Evolutionary conservation across 495 filamentous ascomycete genomes (phyloP).

Genomic region (Penicillium atrosanguineum): DNA sequence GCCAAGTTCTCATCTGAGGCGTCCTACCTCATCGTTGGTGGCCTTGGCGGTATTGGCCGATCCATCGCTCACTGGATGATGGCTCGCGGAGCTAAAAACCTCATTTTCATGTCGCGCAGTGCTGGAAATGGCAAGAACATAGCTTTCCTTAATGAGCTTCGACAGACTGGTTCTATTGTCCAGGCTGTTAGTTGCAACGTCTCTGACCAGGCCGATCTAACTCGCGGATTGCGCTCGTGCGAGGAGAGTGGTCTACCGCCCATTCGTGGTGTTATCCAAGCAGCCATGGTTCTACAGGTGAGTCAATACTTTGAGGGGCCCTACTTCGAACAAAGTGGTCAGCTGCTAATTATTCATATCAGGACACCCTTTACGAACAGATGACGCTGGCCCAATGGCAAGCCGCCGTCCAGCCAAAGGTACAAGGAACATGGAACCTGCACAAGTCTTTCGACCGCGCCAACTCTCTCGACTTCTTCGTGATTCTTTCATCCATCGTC

Average conservation of each 20-base stretch:
- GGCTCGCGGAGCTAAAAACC: background rate
- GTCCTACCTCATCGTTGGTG: constrained; percentile 3
- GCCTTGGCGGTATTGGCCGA: constrained; percentile 3
- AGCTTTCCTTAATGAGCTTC: background rate
- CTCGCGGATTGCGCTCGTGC: background rate
- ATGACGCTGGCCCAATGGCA: constrained; percentile 39
- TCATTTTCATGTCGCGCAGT: background rate
- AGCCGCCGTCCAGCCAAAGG: constrained; percentile 35
- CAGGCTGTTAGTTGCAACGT: background rate
- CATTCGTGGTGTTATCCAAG: constrained; percentile 3
- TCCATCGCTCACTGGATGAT: background rate
- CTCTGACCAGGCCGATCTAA: background rate
- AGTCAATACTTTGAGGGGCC: background rate
- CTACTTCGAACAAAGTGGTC: too few relatives aligned
- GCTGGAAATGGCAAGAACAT: background rate
- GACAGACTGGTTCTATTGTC: background rate
- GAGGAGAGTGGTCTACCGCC: background rate
- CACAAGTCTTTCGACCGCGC: constrained; percentile 40
- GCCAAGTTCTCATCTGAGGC: background rate
- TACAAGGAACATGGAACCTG: constrained; percentile 48
- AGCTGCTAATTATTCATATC: background rate
- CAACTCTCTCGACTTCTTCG: constrained; percentile 43
- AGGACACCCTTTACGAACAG: constrained; percentile 35
- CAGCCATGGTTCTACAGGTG: constrained; percentile 3
- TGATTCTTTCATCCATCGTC: constrained; percentile 36